Conservation (phyloP, 208 protist genomes). For the Trypanosoma rangeli region DNA sequence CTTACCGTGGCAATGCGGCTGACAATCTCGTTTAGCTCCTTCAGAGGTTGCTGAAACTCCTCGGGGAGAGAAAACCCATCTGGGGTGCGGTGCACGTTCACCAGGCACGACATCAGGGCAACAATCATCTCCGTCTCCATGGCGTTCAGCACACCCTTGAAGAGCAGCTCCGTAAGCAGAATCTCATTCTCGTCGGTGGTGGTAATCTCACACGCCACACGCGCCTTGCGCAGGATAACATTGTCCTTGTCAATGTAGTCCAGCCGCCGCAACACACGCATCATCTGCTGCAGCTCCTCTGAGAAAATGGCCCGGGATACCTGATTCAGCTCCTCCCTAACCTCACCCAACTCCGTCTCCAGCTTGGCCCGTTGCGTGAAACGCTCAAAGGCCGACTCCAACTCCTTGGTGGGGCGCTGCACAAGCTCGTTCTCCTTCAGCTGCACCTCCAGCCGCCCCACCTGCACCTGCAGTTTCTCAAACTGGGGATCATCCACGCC, state of each 20-base stretch:
- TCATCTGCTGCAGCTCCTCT: slow-evolving; percentile 96
- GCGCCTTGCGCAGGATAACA: slow-evolving; percentile 97
- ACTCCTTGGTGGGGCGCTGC: slow-evolving; percentile 56
- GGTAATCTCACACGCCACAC: slow-evolving; percentile 98
- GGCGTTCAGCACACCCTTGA: slow-evolving; percentile 98
- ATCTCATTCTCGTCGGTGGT: slow-evolving; percentile 98
- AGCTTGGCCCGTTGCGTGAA: slow-evolving; percentile 76
- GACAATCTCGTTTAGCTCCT: slow-evolving; percentile 90
- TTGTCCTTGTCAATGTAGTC: slow-evolving; percentile 97
- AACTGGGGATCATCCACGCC: slow-evolving; percentile 89
- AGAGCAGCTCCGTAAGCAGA: slow-evolving; percentile 98
- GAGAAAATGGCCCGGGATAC: slow-evolving; percentile 89
- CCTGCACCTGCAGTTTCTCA: slow-evolving; percentile 72
- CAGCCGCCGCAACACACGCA: slow-evolving; percentile 95
- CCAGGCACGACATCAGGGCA: slow-evolving; percentile 94
- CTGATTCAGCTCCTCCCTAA: slow-evolving; percentile 82
- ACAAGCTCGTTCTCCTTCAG: slow-evolving; percentile 66
- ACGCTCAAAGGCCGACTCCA: slow-evolving; percentile 56
- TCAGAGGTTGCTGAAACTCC: slow-evolving; percentile 88
- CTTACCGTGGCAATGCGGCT: slow-evolving; percentile 93
- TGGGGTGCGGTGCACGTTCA: slow-evolving; percentile 95
- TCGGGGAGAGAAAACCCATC: slow-evolving; percentile 86
- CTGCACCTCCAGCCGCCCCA: slow-evolving; percentile 85
- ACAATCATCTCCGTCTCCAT: slow-evolving; percentile 95
- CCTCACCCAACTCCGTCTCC: slow-evolving; percentile 58